Evolutionary conservation across 148 eudicot genomes (phyloP).

Genomic region (Mesembryanthemum crystallinum): DNA sequence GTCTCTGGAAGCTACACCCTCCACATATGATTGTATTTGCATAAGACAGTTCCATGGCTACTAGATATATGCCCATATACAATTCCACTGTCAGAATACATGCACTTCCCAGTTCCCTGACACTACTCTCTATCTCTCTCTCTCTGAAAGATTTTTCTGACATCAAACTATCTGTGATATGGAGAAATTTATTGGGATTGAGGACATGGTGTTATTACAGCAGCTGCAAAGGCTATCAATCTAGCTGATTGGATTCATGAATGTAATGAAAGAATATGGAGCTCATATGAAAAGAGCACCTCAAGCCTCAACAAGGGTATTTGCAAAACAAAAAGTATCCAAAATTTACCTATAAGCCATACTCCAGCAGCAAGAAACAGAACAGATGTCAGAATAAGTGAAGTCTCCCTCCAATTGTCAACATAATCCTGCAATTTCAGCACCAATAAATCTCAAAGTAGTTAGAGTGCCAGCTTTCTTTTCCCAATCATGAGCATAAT

Average conservation of each 20-base stretch:
- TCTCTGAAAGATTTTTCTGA: background rate
- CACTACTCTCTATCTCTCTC: background rate
- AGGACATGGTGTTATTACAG: background rate
- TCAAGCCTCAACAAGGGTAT: background rate
- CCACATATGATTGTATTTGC: background rate
- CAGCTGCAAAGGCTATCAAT: background rate
- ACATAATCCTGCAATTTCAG: slow-evolving; percentile 56
- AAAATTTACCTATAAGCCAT: slow-evolving; percentile 66
- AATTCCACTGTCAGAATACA: background rate
- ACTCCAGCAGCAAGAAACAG: slow-evolving; percentile 71
- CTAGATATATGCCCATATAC: background rate
- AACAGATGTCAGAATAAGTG: slow-evolving; percentile 60
- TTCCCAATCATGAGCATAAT: background rate
- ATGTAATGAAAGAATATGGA: background rate
- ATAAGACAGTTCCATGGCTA: background rate
- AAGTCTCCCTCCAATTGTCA: slow-evolving; percentile 72
- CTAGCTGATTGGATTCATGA: background rate
- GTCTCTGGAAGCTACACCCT: background rate
- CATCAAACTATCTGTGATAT: too few relatives aligned
- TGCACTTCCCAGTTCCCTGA: background rate
- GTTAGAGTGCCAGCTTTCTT: background rate
- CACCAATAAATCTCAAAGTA: slow-evolving; percentile 6
- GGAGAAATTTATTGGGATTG: background rate
- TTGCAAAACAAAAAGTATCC: background rate
- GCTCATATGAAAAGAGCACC: background rate